Base-by-base conservation (phyloP, 2,329 filamentous ascomycete species). In the Neurospora crassa region DNA sequence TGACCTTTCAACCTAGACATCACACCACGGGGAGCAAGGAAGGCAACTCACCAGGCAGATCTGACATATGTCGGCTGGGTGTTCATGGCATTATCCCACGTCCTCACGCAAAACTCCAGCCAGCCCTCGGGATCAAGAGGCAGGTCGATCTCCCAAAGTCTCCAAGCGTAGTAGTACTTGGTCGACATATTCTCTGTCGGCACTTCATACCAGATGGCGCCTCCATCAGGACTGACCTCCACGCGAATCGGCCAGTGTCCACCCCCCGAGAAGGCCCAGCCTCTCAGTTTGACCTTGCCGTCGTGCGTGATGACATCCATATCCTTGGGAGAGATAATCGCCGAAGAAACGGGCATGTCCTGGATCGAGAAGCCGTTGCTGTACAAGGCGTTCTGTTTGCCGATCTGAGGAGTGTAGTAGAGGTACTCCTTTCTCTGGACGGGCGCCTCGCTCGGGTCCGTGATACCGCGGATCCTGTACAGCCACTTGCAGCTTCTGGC, bases 281-380 rank as follows among this genome's bases (percentile, higher is more conserved):
- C 87, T 68, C 84, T 84, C 73, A 87, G 81, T 6, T 81, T 81
- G 69, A 91, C 89, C 67, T 81, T 83, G 10, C 89, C 89, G 18
- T 86, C 83, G 74, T 91, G 89, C 0, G 90, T 79, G 40, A 90
- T 83, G 1, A 86, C 84, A n/a, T 89, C 84, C 75, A 88, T 89
- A 24, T 85, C 84, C 80, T 83, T 82, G 0, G 90, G 90, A 0
- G 85, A 82, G 87, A 91, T 91, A 75, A 91, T 91, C 24, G 89
- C 90, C 18, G 84, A 87, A 67, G 85, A 87, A 3, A 92, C 89
- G 0, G 90, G 90, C 89, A 92, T 92, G 43, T 91, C 90, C 76
- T 92, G 90, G 75, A 91, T 92, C 73, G 86, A 87, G 73, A 90
- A 89, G 0, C 88, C 89, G 67, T 88, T 87, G 18, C 82, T 87